Conservation (phyloP, 306 rosid species). For the Quercus mongolica region DNA sequence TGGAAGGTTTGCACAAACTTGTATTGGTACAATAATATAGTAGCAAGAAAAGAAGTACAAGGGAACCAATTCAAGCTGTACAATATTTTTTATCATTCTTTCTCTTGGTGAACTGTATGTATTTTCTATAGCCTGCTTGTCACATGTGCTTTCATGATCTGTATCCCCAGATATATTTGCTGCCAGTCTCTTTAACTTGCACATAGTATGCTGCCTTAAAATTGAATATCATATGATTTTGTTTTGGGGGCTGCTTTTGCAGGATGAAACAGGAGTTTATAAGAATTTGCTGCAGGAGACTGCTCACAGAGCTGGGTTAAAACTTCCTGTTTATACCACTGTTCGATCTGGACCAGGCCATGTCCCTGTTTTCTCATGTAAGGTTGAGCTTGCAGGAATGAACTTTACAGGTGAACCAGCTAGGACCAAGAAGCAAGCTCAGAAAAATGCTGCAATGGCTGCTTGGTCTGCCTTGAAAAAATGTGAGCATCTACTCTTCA, state of each 20-base stretch:
- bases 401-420: slow-evolving; percentile 59
- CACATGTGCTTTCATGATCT: not conserved
- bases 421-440: slow-evolving; percentile 86
- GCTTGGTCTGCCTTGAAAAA: slow-evolving; percentile 79
- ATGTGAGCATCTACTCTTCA: slow-evolving; percentile 38
- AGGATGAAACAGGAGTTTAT: slow-evolving; percentile 85
- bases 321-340: slow-evolving; percentile 73
- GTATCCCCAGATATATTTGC: not conserved
- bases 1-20: not conserved
- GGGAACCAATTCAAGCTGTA: not conserved
- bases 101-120: not conserved
- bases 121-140: not conserved
- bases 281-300: slow-evolving; percentile 90
- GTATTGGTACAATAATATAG: not conserved
- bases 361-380: slow-evolving; percentile 60
- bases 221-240: not conserved
- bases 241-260: not conserved
- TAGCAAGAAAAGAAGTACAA: not conserved
- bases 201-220: not conserved
- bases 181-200: not conserved
- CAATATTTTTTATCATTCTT: not conserved
- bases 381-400: slow-evolving; percentile 79
- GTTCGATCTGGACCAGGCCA: slow-evolving; percentile 69
- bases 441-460: slow-evolving; percentile 77
- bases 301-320: slow-evolving; percentile 83